Evolutionary conservation across 2,329 filamentous ascomycete genomes (phyloP), one percentile per base, ranked within the genome.

Genomic region (Nothomitra cinnamomea): DNA sequence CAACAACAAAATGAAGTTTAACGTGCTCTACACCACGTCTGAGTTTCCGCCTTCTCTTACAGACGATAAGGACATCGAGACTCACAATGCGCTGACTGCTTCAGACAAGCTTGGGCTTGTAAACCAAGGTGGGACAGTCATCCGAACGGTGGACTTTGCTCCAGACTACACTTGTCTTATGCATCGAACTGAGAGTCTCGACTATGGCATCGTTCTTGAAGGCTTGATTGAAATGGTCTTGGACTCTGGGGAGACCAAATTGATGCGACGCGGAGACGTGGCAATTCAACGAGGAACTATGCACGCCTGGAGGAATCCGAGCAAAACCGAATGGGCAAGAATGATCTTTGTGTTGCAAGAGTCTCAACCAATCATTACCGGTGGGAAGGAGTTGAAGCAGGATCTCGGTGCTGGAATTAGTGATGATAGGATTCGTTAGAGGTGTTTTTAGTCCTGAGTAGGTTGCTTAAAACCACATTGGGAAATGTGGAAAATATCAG

Each of bases 181-280:
- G 68, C 76, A 79, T 57, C 69, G 75, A 12, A 77, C 75, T 0
- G 68, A 73, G 58, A 73, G 68, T 40, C 36, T 53, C 21, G 38
- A 52, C 15, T 52, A 52, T 19, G 35, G 35, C 21, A 42, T 52
- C 40, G 35, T 52, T 35, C 13, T 52, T 13, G 32, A 40, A 19
- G 50, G 50, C 2, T 24, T 10, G 3, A 41, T 52, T 19, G 40
- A 40, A 22, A 52, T 52, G 50, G n/a, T 72, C 71, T 61, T 71
- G 71, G 61, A 72, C 73, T 73, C 76, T 75, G 49, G 53, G 58
- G 60, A 38, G 61, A 58, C 28, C 17, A 51, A 21, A 25, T 48
- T 49, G 28, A 38, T 48, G 25, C 25, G 47, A 35, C 17, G 72
- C 64, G 57, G 70, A 62, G 51, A 61, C 64, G 57, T 70, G 66